Percentiles rank a stretch among this genome's conserved stretches.
phyloP scores from a whole-genome alignment of 2,329 filamentous ascomycete genomes.

The Pseudomassariella vexata region DNA sequence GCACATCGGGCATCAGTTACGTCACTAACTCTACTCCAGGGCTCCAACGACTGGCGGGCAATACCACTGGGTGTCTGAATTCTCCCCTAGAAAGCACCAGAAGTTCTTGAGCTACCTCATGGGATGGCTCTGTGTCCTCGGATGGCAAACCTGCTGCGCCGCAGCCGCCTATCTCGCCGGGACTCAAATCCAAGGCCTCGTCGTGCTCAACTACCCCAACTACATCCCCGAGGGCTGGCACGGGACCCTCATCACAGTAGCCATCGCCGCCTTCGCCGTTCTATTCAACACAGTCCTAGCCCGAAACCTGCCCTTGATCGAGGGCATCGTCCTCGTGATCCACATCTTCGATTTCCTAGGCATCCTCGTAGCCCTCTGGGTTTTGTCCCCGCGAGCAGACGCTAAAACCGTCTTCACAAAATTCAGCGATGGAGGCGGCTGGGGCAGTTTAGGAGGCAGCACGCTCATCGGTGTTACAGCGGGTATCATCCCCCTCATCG shows the following conservation, averaged over 20 bases:
- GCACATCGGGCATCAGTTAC: too few relatives aligned
- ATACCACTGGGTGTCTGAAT: conserved; percentile 53
- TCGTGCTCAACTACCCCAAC: conserved; percentile 9
- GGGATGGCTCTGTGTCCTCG: conserved; percentile 31
- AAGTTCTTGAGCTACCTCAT: conserved; percentile 47
- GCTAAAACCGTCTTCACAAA: conserved; percentile 38
- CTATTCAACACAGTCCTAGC: conserved; percentile 35
- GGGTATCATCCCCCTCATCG: conserved; percentile 29
- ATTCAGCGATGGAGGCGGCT: conserved; percentile 42
- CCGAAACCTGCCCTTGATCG: conserved; percentile 32
- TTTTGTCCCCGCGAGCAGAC: conserved; percentile 23
- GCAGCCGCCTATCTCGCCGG: conserved; percentile 15
- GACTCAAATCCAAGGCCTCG: conserved; percentile 14
- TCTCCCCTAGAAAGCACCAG: conserved; percentile 40
- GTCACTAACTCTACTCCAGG: conserved; percentile 19
- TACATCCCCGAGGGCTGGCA: conserved; percentile 22
- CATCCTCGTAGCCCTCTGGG: conserved; percentile 31
- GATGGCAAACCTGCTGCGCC: neutral
- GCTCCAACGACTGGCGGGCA: conserved; percentile 52
- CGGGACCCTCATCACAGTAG: conserved; percentile 33
- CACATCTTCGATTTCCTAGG: conserved; percentile 38
- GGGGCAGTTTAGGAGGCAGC: conserved; percentile 36
- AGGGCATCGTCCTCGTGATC: conserved; percentile 34
- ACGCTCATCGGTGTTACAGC: conserved; percentile 40
- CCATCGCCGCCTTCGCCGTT: conserved; percentile 30